Percentiles rank a stretch among this genome's conserved stretches.
These are phyloP conservation scores for Aspergillus pseudoviridinutans DNA, from an alignment of 2,329 filamentous ascomycete species.

Conservation along the genomic window DNA sequence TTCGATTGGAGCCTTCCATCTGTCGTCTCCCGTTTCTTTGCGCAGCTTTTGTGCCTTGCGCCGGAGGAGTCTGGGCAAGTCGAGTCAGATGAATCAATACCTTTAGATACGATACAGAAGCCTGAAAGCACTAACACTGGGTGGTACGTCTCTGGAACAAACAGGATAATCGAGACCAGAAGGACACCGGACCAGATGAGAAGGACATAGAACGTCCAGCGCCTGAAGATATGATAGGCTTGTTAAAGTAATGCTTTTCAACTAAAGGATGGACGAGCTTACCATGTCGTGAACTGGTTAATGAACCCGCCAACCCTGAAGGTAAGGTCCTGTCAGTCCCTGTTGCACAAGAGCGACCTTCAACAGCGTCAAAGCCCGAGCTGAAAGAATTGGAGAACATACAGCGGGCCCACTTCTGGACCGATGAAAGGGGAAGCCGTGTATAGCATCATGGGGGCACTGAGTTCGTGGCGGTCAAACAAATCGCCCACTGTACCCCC, in stretches of 20 bases:
- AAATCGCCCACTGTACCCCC: constrained; percentile 83
- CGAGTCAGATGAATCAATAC: constrained; percentile 41
- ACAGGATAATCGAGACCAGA: constrained; percentile 60
- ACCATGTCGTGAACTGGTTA: constrained; percentile 68
- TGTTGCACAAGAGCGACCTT: neutral
- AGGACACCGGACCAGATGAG: constrained; percentile 74
- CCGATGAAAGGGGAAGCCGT: constrained; percentile 58
- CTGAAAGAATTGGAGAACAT: constrained; percentile 11
- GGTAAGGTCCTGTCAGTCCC: constrained; percentile 9
- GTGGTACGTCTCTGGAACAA: constrained; percentile 86
- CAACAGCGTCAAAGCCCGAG: neutral
- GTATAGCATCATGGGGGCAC: constrained; percentile 80
- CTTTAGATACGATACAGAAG: neutral
- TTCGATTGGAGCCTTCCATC: constrained; percentile 75
- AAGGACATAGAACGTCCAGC: constrained; percentile 81
- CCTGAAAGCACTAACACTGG: constrained; percentile 39
- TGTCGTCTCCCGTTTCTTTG: constrained; percentile 70
- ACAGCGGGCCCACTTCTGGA: constrained; percentile 54
- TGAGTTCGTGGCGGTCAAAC: constrained; percentile 65
- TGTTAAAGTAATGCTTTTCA: constrained; percentile 4
- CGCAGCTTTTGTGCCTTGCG: constrained; percentile 68
- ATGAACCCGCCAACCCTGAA: constrained; percentile 70
- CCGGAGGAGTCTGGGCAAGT: constrained; percentile 52
- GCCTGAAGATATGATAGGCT: constrained; percentile 34
- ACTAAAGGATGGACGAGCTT: constrained; percentile 1